Evolutionary conservation across 345 rosid genomes (phyloP).

Genomic region (Noccaea caerulescens): DNA sequence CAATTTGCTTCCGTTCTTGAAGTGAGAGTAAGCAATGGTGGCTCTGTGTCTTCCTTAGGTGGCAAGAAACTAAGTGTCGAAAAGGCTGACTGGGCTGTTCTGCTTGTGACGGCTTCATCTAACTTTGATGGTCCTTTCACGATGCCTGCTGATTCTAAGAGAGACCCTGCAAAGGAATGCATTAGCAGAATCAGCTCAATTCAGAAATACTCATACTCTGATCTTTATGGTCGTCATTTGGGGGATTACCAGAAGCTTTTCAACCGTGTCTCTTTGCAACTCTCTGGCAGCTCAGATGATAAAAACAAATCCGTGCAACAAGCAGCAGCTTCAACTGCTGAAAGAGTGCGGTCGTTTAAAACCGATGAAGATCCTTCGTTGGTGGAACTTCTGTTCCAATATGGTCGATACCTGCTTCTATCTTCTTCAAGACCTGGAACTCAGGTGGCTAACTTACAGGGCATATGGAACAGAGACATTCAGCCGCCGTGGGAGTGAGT

Average conservation of each 20-base stretch:
- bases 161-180: constrained; percentile 60
- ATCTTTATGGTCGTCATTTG: constrained; percentile 69
- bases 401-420: constrained; percentile 83
- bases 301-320: constrained; percentile 27
- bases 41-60: constrained; percentile 53
- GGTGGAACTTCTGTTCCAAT: constrained; percentile 84
- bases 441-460: constrained; percentile 91
- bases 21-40: constrained; percentile 64
- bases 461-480: constrained; percentile 88
- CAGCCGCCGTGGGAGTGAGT: constrained; percentile 92
- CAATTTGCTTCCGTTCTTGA: constrained; percentile 71
- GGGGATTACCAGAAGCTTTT: constrained; percentile 77
- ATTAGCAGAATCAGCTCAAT: constrained; percentile 48
- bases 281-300: constrained; percentile 52
- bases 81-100: constrained; percentile 78
- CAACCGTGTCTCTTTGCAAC: constrained; percentile 71
- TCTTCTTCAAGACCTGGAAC: constrained; percentile 92
- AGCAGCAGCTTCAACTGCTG: constrained; percentile 57
- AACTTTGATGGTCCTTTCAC: constrained; percentile 84
- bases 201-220: constrained; percentile 59
- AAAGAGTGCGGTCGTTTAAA: constrained; percentile 74
- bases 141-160: constrained; percentile 72
- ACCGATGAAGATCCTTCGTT: constrained; percentile 82
- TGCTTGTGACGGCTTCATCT: constrained; percentile 66
- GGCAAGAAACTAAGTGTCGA: constrained; percentile 70